These are phyloP conservation scores for Xylariaceae sp. DNA, from an alignment of 2,329 filamentous ascomycete species.

Conservation along the genomic window DNA sequence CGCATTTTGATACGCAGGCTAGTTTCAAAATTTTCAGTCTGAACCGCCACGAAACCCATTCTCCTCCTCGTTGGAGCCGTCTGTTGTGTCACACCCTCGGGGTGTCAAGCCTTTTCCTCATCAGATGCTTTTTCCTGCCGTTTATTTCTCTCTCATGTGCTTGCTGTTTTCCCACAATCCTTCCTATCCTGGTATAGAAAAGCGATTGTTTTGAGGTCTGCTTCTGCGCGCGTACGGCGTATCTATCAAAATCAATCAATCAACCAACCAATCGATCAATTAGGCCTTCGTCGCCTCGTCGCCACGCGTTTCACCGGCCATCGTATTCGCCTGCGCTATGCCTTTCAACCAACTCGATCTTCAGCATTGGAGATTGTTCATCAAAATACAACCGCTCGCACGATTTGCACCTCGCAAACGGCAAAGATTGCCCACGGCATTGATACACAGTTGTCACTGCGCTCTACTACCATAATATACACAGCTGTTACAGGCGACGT, in stretches of 20 bases:
- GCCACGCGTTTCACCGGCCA: conserved; percentile 2
- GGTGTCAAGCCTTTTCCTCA: not conserved
- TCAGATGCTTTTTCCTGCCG: not conserved
- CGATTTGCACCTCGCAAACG: not conserved
- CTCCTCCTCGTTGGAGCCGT: not conserved
- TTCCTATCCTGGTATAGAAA: not conserved
- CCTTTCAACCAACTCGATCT: not conserved
- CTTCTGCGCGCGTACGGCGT: not conserved
- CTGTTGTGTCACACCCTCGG: conserved; percentile 7
- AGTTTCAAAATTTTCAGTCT: not conserved
- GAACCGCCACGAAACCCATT: not conserved
- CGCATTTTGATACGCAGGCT: not conserved
- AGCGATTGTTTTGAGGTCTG: conserved; percentile 4
- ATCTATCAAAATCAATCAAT: not conserved
- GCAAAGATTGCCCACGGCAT: not conserved
- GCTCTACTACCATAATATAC: not conserved
- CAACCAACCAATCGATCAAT: not conserved
- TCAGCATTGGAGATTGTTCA: not conserved
- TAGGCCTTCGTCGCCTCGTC: not conserved
- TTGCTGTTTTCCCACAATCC: not conserved
- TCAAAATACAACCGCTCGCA: not conserved
- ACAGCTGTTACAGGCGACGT: not conserved
- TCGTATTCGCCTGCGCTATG: not conserved
- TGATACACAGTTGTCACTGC: not conserved
- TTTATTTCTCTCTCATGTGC: not conserved